Evolutionary conservation across 331 rosid species (phyloP), one percentile per base, ranked within the genome.

Genomic region (Rhamnella rubrinervis): DNA sequence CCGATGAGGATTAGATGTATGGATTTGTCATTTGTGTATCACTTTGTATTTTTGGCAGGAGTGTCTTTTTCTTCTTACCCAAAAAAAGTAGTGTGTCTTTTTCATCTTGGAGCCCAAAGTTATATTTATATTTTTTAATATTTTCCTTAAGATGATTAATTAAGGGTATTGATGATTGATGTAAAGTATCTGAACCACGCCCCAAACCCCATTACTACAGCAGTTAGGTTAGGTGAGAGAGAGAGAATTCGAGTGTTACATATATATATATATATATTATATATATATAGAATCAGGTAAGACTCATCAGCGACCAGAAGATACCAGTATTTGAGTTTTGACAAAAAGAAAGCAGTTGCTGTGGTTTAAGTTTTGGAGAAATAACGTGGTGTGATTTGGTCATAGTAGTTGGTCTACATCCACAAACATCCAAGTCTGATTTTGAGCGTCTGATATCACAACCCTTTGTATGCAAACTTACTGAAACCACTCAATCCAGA

Each of bases 211-310:
- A 18, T n/a, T 61, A 35, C 63, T 56, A 55, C 19, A 56, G 46
- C 13, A 25, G 61, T 50, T 19, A 55, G 76, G 63, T 76, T 76
- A 9, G 76, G 81, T 76, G 37, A 53, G 72, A 41, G 70, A 50
- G 7, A 46, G 9, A 13, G 39, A 31, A 63, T 31, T 31, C 0
- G 5, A 2, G 3, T 26, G 2, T 26, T 26, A 26, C 4, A 31
- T 31, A 31, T 31, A 31, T 31, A 31, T 31, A 3, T 31, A 31
- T 31, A 31, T 31, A 31, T 31, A 31, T 31, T 4, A n/a, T n/a
- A n/a, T n/a, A n/a, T n/a, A n/a, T n/a, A n/a, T n/a, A 31, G 35
- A 31, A 4, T 31, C 4, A 31, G 35, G 4, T 4, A 0, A 4
- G 35, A 31, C 5, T 31, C 35, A 31, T 31, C 35, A 31, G 35